phyloP scores from a whole-genome alignment of 352 stramenopile species.

The Globisporangium acanthophoron region DNA sequence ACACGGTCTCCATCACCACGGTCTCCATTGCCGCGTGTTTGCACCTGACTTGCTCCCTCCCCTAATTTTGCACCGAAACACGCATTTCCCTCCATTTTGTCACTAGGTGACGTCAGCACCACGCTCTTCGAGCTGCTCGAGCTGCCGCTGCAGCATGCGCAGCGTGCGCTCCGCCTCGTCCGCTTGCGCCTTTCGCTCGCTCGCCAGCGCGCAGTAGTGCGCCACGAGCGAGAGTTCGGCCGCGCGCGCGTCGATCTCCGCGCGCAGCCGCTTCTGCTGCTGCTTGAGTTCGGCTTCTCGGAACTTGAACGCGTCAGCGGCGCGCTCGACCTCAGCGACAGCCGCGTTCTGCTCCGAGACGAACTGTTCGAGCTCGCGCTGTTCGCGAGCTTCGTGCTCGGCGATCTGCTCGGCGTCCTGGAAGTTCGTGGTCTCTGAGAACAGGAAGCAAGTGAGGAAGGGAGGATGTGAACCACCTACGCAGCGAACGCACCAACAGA shows the following conservation, averaged over 20 bases:
- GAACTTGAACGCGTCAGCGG: slow-evolving; percentile 28
- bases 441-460: neutral
- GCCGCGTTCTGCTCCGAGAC: slow-evolving; percentile 18
- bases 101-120: neutral
- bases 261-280: slow-evolving; percentile 40
- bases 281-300: slow-evolving; percentile 42
- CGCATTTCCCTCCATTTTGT: neutral
- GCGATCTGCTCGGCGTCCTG: slow-evolving; percentile 19
- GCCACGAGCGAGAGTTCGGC: slow-evolving; percentile 27
- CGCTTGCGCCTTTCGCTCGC: slow-evolving; percentile 27
- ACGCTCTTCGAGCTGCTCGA: slow-evolving; percentile 11
- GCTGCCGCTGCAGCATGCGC: slow-evolving; percentile 30
- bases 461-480: neutral
- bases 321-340: slow-evolving; percentile 19
- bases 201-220: slow-evolving; percentile 30
- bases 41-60: neutral
- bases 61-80: slow-evolving; percentile 15
- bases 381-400: slow-evolving; percentile 23
- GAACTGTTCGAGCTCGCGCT: slow-evolving; percentile 26
- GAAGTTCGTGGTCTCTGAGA: slow-evolving; percentile 20
- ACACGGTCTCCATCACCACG: neutral
- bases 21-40: neutral
- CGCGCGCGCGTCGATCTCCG: slow-evolving; percentile 24
- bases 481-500: slow-evolving; percentile 19
- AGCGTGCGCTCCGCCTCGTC: slow-evolving; percentile 39